Percentiles rank a stretch among this genome's conserved stretches.
phyloP scores from a whole-genome alignment of 1,284 basidiomycete species.

The Ceratobasidium sp. region DNA sequence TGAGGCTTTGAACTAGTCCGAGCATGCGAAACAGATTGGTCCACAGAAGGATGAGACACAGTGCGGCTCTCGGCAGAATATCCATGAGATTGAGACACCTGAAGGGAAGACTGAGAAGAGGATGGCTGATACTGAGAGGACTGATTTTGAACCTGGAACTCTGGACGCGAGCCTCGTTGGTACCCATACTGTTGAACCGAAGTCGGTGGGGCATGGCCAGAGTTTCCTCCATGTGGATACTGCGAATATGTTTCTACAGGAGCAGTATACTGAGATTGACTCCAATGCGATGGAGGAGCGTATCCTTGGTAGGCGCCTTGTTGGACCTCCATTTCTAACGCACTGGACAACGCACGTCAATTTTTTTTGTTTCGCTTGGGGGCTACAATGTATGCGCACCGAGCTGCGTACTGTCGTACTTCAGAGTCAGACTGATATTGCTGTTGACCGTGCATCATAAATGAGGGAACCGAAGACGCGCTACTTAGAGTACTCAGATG shows the following conservation, averaged over 20 bases:
- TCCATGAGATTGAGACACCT: conserved; percentile 23
- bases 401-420: conserved; percentile 36
- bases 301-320: conserved; percentile 33
- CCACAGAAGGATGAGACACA: conserved; percentile 14
- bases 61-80: conserved; percentile 19
- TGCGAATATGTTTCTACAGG: conserved; percentile 9
- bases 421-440: conserved; percentile 36
- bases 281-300: conserved; percentile 27
- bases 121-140: conserved; percentile 29
- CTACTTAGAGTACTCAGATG: conserved; percentile 40
- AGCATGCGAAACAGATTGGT: conserved; percentile 23
- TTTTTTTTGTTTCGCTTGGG: neutral
- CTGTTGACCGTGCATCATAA: conserved; percentile 41
- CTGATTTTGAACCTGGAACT: conserved; percentile 16
- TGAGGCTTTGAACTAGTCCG: conserved; percentile 39
- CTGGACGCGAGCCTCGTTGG: conserved; percentile 14
- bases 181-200: conserved; percentile 14
- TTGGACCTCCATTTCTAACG: conserved; percentile 32
- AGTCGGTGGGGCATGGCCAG: conserved; percentile 1
- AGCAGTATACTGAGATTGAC: conserved; percentile 21
- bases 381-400: conserved; percentile 37
- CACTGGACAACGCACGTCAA: conserved; percentile 22
- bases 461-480: conserved; percentile 43
- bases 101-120: conserved; percentile 22
- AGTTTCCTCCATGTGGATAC: conserved; percentile 6